These are phyloP conservation scores for Citeromyces siamensis DNA, from an alignment of 1,139 yeast genomes.

Conservation along the genomic window DNA sequence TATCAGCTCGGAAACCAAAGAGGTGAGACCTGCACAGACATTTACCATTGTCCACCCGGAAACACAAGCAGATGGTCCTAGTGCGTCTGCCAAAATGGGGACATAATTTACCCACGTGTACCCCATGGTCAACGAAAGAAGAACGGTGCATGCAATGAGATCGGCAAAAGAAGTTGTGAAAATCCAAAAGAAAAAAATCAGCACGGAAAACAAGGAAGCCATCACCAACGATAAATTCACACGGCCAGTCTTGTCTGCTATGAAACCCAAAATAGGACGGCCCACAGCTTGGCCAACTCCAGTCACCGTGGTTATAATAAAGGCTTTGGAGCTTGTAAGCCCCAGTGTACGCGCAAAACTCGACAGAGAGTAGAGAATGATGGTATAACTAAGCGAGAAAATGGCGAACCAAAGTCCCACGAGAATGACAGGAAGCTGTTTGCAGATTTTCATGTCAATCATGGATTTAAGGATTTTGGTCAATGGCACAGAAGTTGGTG, in stretches of 20 bases:
- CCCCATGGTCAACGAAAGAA: slow-evolving; percentile 46
- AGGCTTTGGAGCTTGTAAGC: slow-evolving; percentile 38
- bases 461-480: slow-evolving; percentile 5
- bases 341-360: slow-evolving; percentile 54
- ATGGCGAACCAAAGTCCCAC: slow-evolving; percentile 47
- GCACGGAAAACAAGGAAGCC: slow-evolving; percentile 19
- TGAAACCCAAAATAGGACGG: slow-evolving; percentile 46
- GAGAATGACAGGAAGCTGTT: slow-evolving; percentile 23
- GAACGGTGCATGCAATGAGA: slow-evolving; percentile 37
- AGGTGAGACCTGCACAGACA: slow-evolving; percentile 17
- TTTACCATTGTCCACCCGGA: slow-evolving; percentile 21
- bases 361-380: slow-evolving; percentile 48
- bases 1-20: slow-evolving; percentile 28
- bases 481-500: slow-evolving; percentile 9
- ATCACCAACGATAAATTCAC: slow-evolving; percentile 31
- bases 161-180: slow-evolving; percentile 36
- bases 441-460: slow-evolving; percentile 13
- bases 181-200: slow-evolving; percentile 32
- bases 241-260: slow-evolving; percentile 50
- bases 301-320: slow-evolving; percentile 46
- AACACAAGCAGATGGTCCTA: slow-evolving; percentile 21
- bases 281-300: slow-evolving; percentile 57
- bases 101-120: slow-evolving; percentile 51
- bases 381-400: slow-evolving; percentile 42
- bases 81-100: slow-evolving; percentile 43